A percentile compares a stretch with the other conserved stretches of the same genome.
Conservation (phyloP, 495 filamentous ascomycete species). For the Penicillium egyptiacum region DNA sequence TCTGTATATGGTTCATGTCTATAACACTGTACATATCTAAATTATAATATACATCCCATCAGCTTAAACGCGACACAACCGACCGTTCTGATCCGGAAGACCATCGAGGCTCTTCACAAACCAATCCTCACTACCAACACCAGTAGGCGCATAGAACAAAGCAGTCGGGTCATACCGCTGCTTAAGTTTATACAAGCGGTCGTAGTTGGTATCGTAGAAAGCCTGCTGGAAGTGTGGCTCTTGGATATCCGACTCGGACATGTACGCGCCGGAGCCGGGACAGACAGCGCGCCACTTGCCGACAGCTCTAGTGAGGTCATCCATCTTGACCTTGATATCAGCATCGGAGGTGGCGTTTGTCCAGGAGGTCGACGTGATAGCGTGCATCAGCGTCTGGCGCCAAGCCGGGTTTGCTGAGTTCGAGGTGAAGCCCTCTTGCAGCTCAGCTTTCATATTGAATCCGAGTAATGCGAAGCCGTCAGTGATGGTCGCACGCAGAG, state of each 20-base stretch:
- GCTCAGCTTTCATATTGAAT: slow-evolving; percentile 50
- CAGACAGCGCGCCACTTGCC: slow-evolving; percentile 51
- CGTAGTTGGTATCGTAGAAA: slow-evolving; percentile 62
- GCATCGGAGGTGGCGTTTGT: slow-evolving; percentile 17
- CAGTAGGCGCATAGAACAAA: slow-evolving; percentile 56
- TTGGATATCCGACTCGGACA: slow-evolving; percentile 51
- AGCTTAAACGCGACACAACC: slow-evolving; percentile 30
- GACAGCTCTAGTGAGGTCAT: slow-evolving; percentile 40
- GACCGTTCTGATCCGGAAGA: slow-evolving; percentile 38
- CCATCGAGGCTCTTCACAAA: slow-evolving; percentile 31
- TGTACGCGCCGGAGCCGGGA: slow-evolving; percentile 37
- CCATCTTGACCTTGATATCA: slow-evolving; percentile 22
- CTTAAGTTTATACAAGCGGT: slow-evolving; percentile 51
- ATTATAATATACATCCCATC: not conserved
- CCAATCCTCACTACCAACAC: slow-evolving; percentile 57
- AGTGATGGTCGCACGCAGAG: slow-evolving; percentile 45
- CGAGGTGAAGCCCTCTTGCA: slow-evolving; percentile 23
- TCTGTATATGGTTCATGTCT: not conserved
- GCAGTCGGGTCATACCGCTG: slow-evolving; percentile 53
- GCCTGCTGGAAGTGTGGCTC: slow-evolving; percentile 63
- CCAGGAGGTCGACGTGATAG: slow-evolving; percentile 42
- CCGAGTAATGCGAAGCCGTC: slow-evolving; percentile 46
- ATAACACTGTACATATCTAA: not conserved
- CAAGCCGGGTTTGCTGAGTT: slow-evolving; percentile 57
- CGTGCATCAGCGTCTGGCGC: slow-evolving; percentile 54